These are phyloP conservation scores for Peronosclerospora sorghi DNA, from an alignment of 352 stramenopile species.

Conservation along the genomic window DNA sequence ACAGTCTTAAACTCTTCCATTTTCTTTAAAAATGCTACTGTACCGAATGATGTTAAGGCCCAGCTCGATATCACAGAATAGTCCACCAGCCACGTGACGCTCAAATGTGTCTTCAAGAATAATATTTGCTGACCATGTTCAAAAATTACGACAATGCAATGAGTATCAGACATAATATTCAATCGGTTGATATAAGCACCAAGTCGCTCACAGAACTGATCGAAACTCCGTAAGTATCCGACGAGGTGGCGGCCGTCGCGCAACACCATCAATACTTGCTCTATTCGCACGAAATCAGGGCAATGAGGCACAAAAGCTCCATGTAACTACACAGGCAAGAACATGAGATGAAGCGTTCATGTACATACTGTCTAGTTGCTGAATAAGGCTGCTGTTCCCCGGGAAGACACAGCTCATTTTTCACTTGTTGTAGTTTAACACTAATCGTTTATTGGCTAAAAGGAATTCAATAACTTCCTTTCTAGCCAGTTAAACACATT, in stretches of 20 bases:
- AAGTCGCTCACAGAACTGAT: conserved; percentile 67
- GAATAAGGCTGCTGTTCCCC: conserved; percentile 73
- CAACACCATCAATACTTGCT: conserved; percentile 88
- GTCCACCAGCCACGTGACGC: conserved; percentile 69
- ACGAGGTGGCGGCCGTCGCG: conserved; percentile 93
- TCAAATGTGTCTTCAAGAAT: conserved; percentile 94
- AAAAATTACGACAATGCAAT: neutral
- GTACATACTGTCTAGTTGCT: conserved; percentile 75
- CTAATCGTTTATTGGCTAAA: conserved; percentile 7
- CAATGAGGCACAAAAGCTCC: neutral
- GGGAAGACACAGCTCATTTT: conserved; percentile 68
- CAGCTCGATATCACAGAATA: conserved; percentile 93
- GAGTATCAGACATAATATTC: no score
- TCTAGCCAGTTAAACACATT: conserved; percentile 11
- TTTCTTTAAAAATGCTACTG: neutral
- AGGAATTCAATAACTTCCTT: neutral
- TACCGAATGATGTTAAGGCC: conserved; percentile 94
- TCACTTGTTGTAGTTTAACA: neutral
- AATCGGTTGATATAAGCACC: no score
- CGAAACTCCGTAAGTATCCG: conserved; percentile 82
- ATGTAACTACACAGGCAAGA: neutral
- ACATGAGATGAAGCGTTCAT: neutral
- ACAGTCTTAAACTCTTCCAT: neutral
- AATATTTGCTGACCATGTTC: conserved; percentile 79
- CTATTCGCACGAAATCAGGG: conserved; percentile 12